Percentiles rank a stretch among this genome's conserved stretches.
These are phyloP conservation scores for Panus rudis DNA, from an alignment of 768 basidiomycete genomes.

Conservation along the genomic window DNA sequence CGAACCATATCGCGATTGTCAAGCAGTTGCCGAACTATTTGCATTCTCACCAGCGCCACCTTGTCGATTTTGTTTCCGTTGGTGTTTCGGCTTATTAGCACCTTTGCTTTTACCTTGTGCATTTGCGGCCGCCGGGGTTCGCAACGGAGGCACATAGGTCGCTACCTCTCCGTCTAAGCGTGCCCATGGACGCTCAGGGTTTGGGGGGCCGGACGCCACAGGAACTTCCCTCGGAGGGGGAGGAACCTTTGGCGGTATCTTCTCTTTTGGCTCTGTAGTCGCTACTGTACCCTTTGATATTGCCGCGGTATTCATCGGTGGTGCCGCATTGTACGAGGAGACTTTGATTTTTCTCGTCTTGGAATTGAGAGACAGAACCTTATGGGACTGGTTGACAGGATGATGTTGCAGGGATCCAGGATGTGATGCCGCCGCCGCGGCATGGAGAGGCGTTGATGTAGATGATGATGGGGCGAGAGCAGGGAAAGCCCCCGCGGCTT, in stretches of 20 bases:
- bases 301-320: constrained; percentile 28
- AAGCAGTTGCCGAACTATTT: too few relatives aligned
- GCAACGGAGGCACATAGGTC: neutral
- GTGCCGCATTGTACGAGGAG: constrained; percentile 41
- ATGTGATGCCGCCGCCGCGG: neutral
- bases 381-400: constrained; percentile 39
- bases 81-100: too few relatives aligned
- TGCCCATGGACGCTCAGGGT: neutral
- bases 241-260: neutral
- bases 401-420: constrained; percentile 10
- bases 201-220: neutral
- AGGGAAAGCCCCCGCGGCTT: constrained; percentile 57
- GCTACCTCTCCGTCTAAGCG: neutral
- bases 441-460: constrained; percentile 4
- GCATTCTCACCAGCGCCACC: too few relatives aligned
- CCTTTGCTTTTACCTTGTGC: too few relatives aligned
- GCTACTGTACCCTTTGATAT: neutral
- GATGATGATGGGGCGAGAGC: constrained; percentile 29
- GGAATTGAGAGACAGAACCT: constrained; percentile 52
- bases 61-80: too few relatives aligned
- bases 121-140: too few relatives aligned
- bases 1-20: too few relatives aligned
- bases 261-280: neutral
- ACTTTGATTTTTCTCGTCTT: constrained; percentile 46
- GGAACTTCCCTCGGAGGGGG: neutral